A percentile compares a stretch with the other conserved stretches of the same genome.
Conservation (phyloP, 2,329 filamentous ascomycete species). For the Ceratocystis cubensis region DNA sequence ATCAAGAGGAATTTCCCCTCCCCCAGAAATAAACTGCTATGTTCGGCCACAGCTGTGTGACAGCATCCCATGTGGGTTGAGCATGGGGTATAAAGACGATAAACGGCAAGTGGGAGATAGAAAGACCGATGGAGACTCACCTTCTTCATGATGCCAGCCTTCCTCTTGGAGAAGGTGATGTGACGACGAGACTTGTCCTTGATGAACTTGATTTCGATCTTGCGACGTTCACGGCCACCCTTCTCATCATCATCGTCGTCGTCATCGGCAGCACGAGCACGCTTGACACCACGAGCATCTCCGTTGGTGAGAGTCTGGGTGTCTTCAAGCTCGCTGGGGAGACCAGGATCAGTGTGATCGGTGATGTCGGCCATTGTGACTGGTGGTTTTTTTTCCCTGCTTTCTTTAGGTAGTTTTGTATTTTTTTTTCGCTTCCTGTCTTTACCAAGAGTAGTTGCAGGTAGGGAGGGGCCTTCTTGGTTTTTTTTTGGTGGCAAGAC, state of each 20-base stretch:
- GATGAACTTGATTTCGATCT: constrained; percentile 99
- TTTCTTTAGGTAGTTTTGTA: background rate
- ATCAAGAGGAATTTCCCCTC: background rate
- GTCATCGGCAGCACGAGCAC: constrained; percentile 73
- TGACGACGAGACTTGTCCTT: constrained; percentile 98
- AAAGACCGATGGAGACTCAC: constrained; percentile 39
- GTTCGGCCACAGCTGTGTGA: background rate
- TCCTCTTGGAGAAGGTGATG: constrained; percentile 99
- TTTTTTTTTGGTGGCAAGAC: background rate
- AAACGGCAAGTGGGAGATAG: constrained; percentile 1
- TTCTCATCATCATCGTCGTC: constrained; percentile 98
- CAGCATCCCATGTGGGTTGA: background rate
- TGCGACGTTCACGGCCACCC: constrained; percentile 90
- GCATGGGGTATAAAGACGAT: background rate
- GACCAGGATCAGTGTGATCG: constrained; percentile 64
- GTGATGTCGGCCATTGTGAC: constrained; percentile 63
- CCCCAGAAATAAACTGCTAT: background rate
- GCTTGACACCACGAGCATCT: constrained; percentile 78
- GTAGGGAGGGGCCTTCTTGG: background rate
- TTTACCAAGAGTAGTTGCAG: constrained; percentile 7
- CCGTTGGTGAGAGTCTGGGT: constrained; percentile 48
- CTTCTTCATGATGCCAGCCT: constrained; percentile 99
- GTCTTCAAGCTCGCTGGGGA: constrained; percentile 57
- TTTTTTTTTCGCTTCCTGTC: background rate
- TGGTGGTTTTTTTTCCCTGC: constrained; percentile 2